Evolutionary conservation across 2,329 filamentous ascomycete species (phyloP), one percentile per base, ranked within the genome.

Genomic region (Pseudohalonectria lignicola): DNA sequence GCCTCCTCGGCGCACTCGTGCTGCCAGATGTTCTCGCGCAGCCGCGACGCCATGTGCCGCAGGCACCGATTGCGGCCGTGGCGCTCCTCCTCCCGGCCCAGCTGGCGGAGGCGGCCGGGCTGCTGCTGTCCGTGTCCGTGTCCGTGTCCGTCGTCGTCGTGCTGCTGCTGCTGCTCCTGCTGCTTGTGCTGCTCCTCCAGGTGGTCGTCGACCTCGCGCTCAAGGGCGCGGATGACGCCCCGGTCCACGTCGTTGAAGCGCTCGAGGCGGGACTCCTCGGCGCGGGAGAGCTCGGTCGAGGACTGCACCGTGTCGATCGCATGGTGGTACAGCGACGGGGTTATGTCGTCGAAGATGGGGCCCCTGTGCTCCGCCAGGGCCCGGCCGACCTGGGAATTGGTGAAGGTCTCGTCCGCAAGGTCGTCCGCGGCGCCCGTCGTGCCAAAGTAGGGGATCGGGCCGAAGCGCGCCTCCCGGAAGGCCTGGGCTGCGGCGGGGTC

Each of bases 401-500:
- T 21, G 18, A 35, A 31, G 16, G 16, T 36, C 21, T 42, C 41
- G 23, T 8, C 23, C 23, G 7, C 12, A 13, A 36, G 31, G 20
- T 34, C 20, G 15, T 37, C 29, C 16, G 34, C 26, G 4, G 28
- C 18, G 7, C 28, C 19, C 4, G 20, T 9, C 5, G 31, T 36
- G 7, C 41, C 43, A 31, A 43, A 45, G 8, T 37, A 40, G 3
- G 40, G 41, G 16, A 40, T 36, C 15, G 17, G 15, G 5, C 47
- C 47, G 17, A 49, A 50, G 7, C 45, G 10, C 12, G 42, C 39
- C 10, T 43, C 37, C 16, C 46, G 50, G 8, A 55, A 38, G 13
- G 45, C 41, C 21, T 46, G 41, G 12, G 44, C 52, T 2, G 45
- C 45, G 5, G 43, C 34, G 2, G 56, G 56, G 11, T 49, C 49